Conservation (phyloP, 495 filamentous ascomycete genomes). For the Xylaria acuta region DNA sequence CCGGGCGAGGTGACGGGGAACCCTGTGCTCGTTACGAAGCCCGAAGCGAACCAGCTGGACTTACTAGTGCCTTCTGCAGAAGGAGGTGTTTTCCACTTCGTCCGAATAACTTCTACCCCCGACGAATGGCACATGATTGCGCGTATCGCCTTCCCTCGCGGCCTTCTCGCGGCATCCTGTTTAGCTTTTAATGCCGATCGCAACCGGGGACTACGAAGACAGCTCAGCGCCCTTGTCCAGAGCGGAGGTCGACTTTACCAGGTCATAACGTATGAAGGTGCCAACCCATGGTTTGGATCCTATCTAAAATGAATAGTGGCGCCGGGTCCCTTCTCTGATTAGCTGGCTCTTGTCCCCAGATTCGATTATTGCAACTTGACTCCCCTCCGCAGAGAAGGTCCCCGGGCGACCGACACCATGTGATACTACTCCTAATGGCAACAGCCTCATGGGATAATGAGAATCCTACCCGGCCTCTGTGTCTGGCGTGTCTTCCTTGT, state of each 20-base stretch:
- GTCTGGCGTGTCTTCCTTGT: too few species aligned
- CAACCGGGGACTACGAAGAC: background rate
- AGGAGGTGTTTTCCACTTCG: conserved; percentile 34
- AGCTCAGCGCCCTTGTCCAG: conserved; percentile 30
- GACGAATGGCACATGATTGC: conserved; percentile 36
- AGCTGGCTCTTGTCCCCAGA: background rate
- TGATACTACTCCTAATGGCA: too few species aligned
- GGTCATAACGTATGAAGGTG: conserved; percentile 26
- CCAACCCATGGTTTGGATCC: conserved; percentile 27
- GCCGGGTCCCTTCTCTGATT: conserved; percentile 29
- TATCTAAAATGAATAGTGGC: conserved; percentile 26
- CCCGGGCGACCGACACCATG: too few species aligned
- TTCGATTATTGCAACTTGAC: background rate
- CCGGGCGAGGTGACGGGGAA: conserved; percentile 36
- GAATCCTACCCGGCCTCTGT: too few species aligned
- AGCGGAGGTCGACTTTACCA: conserved; percentile 32
- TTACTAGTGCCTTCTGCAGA: conserved; percentile 34
- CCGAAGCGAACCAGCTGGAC: conserved; percentile 20
- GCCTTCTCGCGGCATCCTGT: conserved; percentile 32
- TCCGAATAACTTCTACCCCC: conserved; percentile 29
- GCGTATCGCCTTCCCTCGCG: conserved; percentile 28
- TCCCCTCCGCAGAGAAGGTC: too few species aligned
- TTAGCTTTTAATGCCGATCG: conserved; percentile 26
- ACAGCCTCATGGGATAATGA: too few species aligned
- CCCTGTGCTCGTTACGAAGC: conserved; percentile 25